These are phyloP conservation scores for Fibroporia radiculosa DNA, from an alignment of 768 basidiomycete genomes.

Conservation along the genomic window DNA sequence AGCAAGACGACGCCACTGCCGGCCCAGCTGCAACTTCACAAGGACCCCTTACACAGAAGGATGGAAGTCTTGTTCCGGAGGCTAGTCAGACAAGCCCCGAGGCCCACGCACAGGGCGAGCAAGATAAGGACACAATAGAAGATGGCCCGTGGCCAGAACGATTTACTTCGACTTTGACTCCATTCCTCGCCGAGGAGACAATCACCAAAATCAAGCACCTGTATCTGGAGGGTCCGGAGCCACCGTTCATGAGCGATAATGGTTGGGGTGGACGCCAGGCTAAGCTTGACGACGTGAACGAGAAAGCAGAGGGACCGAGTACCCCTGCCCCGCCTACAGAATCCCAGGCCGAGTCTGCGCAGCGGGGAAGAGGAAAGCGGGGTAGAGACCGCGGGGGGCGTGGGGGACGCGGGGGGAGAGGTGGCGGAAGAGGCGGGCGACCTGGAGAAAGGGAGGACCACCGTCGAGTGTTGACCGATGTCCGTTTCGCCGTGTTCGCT, in stretches of 20 bases:
- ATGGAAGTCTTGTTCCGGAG: background rate
- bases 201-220: slow-evolving; percentile 63
- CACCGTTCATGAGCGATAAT: slow-evolving; percentile 62
- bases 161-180: slow-evolving; percentile 45
- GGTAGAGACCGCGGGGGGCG: slow-evolving; percentile 38
- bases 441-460: slow-evolving; percentile 47
- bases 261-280: slow-evolving; percentile 60
- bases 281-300: slow-evolving; percentile 23
- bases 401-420: slow-evolving; percentile 37
- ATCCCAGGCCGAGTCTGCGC: slow-evolving; percentile 17
- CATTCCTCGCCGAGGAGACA: slow-evolving; percentile 56
- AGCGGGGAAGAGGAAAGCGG: slow-evolving; percentile 29
- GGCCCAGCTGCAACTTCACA: background rate
- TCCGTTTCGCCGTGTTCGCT: slow-evolving; percentile 32
- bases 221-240: slow-evolving; percentile 74
- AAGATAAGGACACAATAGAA: slow-evolving; percentile 11
- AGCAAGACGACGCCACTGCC: background rate
- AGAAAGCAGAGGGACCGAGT: slow-evolving; percentile 6
- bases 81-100: background rate
- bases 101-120: background rate
- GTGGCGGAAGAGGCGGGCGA: slow-evolving; percentile 34
- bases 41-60: background rate
- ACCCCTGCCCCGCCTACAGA: slow-evolving; percentile 10
- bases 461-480: slow-evolving; percentile 76
- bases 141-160: slow-evolving; percentile 60